Conservation (phyloP, 2,329 filamentous ascomycete species). For the Ophiostoma himal-ulmi region DNA sequence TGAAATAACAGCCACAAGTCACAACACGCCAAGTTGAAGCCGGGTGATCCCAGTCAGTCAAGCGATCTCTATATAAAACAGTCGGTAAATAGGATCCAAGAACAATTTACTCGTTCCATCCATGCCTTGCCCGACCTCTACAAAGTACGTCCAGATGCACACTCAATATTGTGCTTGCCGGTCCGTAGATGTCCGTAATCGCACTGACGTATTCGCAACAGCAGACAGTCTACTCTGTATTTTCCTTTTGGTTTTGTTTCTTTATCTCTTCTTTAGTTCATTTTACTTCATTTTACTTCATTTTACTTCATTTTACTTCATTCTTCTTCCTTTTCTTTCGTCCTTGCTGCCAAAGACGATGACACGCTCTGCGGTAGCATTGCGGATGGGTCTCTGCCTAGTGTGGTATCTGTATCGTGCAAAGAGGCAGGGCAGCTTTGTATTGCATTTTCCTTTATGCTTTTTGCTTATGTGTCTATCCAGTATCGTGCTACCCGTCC, state of each 20-base stretch:
- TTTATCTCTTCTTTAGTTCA: neutral
- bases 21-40: neutral
- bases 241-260: neutral
- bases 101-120: too few species aligned
- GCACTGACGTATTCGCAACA: neutral
- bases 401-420: too few species aligned
- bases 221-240: neutral
- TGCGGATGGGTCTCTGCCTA: neutral
- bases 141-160: neutral
- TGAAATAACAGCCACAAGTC: neutral
- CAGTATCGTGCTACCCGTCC: neutral
- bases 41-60: neutral
- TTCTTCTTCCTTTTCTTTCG: neutral
- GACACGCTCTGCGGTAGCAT: neutral
- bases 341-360: neutral
- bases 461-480: neutral
- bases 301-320: neutral
- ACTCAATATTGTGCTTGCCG: neutral
- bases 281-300: neutral
- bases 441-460: neutral
- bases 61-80: neutral
- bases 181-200: neutral
- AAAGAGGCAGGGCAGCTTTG: neutral
- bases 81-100: neutral
- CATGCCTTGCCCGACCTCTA: neutral